Evolutionary conservation across 768 basidiomycete genomes (phyloP), one percentile per base, ranked within the genome.

Genomic region (Neoboletus brunneissimus): DNA sequence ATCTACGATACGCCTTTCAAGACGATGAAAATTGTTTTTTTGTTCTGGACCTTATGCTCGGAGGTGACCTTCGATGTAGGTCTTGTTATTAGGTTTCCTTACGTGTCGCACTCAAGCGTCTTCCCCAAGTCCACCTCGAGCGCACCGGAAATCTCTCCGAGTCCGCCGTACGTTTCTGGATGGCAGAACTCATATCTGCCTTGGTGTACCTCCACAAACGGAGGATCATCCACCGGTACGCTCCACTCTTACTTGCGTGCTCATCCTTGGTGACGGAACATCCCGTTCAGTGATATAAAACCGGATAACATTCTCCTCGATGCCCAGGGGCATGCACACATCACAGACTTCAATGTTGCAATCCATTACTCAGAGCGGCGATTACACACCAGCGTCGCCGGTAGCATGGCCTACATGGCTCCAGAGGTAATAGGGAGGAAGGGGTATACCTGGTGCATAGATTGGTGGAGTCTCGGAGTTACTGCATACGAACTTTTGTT

Each of bases 351-450:
- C 77, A 99, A 99, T 67, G 94, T 99, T 62, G 97, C 96, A 23
- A 96, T 98, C 9, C 96, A 98, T 72, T 98, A 94, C 70, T 96
- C 95, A 12, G 90, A 92, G 57, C 81, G 88, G 51, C 83, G 95
- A 35, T 67, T 89, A 58, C 88, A 98, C 72, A 94, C 91, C 0
- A 93, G 91, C 57, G 90, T 99, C 16, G 96, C 97, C 8, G 97
- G 97, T 4, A 94, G 91, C 67, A 95, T 99, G 93, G 96, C 97
- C 0, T 99, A 99, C 75, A 99, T 99, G 97, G 95, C 95, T 11
- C 95, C 96, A 0, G 94, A 99, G 72, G 89, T 99, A n/a, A 80
- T 98, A 43, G 84, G 83, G 50, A 87, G 90, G 67, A 88, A 86
- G 66, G 97, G 97, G 16, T 99, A 99, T 72, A 89, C 89, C 4